A percentile compares a stretch with the other conserved stretches of the same genome.
Conservation (phyloP, 2,329 filamentous ascomycete species). For the Reticulascus tulasneorum region DNA sequence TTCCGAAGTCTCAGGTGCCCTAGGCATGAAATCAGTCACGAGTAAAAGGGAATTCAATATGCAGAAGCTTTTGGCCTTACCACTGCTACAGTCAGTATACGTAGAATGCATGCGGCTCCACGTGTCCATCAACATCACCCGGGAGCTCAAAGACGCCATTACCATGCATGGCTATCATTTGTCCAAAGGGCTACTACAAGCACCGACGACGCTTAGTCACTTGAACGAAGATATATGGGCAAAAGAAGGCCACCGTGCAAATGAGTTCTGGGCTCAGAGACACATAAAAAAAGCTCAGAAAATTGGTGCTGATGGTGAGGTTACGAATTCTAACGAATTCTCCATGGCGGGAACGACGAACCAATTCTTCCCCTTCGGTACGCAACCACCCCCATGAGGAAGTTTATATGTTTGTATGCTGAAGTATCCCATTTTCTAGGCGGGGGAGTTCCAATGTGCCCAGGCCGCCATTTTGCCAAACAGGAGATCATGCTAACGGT, state of each 20-base stretch:
- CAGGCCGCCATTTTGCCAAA: constrained; percentile 36
- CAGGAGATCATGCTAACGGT: constrained; percentile 31
- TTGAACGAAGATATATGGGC: constrained; percentile 12
- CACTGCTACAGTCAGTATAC: constrained; percentile 22
- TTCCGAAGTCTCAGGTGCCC: constrained; percentile 14
- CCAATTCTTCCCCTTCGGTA: constrained; percentile 11
- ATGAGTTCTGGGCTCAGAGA: constrained; percentile 15
- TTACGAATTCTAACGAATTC: not conserved
- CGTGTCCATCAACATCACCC: constrained; percentile 19
- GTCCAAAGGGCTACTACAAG: constrained; percentile 17
- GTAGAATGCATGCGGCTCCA: constrained; percentile 22
- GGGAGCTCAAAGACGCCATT: constrained; percentile 15
- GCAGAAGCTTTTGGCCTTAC: constrained; percentile 15
- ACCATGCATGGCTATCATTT: constrained; percentile 14
- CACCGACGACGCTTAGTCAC: constrained; percentile 19
- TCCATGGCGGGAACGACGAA: constrained; percentile 4
- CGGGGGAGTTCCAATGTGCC: constrained; percentile 30
- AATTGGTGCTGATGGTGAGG: not conserved
- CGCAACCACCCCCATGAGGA: not conserved
- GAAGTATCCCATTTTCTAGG: constrained; percentile 13
- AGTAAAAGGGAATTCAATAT: constrained; percentile 13
- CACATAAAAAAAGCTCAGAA: constrained; percentile 6
- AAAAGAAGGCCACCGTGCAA: constrained; percentile 1
- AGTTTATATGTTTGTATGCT: not conserved
- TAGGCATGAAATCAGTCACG: constrained; percentile 7